Base-by-base conservation (phyloP, 257 asterid genomes). In the Petunia secreta region DNA sequence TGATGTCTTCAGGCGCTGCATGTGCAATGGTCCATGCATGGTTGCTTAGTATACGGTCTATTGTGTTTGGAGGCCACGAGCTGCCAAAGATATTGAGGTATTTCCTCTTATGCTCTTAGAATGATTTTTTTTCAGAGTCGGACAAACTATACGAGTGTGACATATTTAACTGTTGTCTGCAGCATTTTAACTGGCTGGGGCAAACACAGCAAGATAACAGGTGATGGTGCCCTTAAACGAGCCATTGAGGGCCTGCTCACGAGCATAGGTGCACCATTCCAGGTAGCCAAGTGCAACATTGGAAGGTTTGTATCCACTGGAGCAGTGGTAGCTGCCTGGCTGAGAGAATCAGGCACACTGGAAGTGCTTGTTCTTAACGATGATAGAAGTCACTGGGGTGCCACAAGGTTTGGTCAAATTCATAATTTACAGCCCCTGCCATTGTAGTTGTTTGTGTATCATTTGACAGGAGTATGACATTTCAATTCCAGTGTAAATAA, bases 161-260 rank as follows among this genome's bases (percentile, higher is more conserved):
- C 59, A 44, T 63, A 43, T 7, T 10, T 13, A 4, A 68, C 52
- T 60, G 59, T 39, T 11, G 13, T 36, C 37, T 39, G 62, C 95
- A 95, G 99, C 89, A 95, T 95, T 69, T 87, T 93, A 85, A 95
- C 99, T 1, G 99, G 99, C 57, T 95, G 99, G 99, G 99, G 99
- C 54, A 95, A 95, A 87, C 99, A 95, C 90, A 95, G 99, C 92
- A 95, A 95, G 80, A 88, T 93, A 37, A 94, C 92, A 44, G 98
- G 99, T 15, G 97, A 92, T 60, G 93, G 98, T 6, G 88, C 96
- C 0, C 90, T 95, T 25, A 95, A 95, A 85, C 91, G 97, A 7
- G 77, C 92, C 0, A 79, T 95, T 14, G 99, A 93, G 84, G 93
- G 94, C 39, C 89, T 93, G 44, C 95, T 95, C 14, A 66, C 74